Conservation (phyloP, 78 protist genomes). For the Cavenderia fasciculata region DNA sequence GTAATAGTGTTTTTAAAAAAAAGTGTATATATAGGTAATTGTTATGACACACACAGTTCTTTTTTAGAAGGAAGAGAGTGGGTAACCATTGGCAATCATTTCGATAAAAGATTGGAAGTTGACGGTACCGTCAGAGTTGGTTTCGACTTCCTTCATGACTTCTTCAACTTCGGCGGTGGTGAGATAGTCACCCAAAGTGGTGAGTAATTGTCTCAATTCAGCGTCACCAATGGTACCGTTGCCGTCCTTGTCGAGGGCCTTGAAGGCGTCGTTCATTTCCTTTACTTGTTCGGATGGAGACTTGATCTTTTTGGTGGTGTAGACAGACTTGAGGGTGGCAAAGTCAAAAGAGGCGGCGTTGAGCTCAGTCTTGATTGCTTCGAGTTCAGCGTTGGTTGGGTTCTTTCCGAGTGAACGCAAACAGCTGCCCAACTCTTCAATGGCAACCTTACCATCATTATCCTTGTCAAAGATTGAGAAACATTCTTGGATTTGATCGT, state of each 20-base stretch:
- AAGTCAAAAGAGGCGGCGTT: constrained; percentile 51
- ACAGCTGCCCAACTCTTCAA: constrained; percentile 25
- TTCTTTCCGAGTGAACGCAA: constrained; percentile 64
- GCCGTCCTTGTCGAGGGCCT: constrained; percentile 59
- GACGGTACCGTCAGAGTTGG: constrained; percentile 29
- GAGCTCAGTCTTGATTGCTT: constrained; percentile 41
- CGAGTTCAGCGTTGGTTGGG: constrained; percentile 60
- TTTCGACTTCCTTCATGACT: constrained; percentile 43
- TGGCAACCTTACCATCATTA: constrained; percentile 69
- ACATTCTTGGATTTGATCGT: constrained; percentile 65
- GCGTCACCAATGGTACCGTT: constrained; percentile 50
- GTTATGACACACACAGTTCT: too few species aligned
- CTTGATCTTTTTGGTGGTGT: constrained; percentile 1
- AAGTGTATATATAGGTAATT: too few species aligned
- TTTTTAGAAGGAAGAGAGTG: constrained; percentile 13
- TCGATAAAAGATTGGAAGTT: background rate
- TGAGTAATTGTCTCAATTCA: constrained; percentile 55
- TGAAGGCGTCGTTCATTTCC: constrained; percentile 72
- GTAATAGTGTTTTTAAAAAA: background rate
- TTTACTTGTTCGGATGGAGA: constrained; percentile 48
- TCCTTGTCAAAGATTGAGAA: constrained; percentile 68
- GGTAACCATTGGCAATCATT: constrained; percentile 44
- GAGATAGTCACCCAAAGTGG: constrained; percentile 68
- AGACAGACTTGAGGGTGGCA: constrained; percentile 8
- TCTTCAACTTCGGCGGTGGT: constrained; percentile 65